Evolutionary conservation across 176 grass and related monocot species (phyloP).

Genomic region (Phyllostachys edulis): DNA sequence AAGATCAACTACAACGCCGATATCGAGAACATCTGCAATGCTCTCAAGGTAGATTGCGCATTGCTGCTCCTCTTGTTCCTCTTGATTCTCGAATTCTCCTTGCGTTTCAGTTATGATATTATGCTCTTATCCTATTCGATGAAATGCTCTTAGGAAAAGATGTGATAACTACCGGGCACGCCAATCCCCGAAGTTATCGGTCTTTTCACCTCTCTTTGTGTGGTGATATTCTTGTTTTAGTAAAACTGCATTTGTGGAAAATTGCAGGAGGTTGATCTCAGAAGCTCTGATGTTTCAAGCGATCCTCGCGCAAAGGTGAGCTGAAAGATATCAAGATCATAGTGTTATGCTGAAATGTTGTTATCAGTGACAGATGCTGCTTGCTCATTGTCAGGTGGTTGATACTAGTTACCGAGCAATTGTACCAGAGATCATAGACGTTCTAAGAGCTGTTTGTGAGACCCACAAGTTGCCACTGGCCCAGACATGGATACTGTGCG

Average conservation of each 20-base stretch:
- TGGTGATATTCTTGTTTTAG: neutral
- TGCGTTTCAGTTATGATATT: neutral
- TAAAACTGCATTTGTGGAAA: constrained; percentile 17
- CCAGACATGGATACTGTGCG: constrained; percentile 89
- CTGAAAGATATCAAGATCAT: neutral
- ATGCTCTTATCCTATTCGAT: constrained; percentile 41
- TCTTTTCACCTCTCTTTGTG: constrained; percentile 29
- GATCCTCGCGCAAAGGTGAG: constrained; percentile 58
- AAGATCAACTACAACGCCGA: constrained; percentile 82
- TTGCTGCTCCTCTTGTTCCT: neutral
- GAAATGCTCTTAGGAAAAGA: constrained; percentile 37
- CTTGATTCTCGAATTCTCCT: neutral
- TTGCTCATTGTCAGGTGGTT: constrained; percentile 53
- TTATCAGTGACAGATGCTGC: constrained; percentile 16
- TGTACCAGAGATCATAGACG: constrained; percentile 58
- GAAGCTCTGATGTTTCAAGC: constrained; percentile 48
- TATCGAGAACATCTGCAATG: constrained; percentile 81
- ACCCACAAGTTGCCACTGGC: constrained; percentile 69
- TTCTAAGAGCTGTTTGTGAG: constrained; percentile 69
- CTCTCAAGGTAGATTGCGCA: constrained; percentile 68
- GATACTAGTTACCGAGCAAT: constrained; percentile 54
- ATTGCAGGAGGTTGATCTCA: constrained; percentile 88
- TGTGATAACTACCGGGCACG: constrained; percentile 42
- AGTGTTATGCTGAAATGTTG: neutral
- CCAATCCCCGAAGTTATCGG: constrained; percentile 51